Evolutionary conservation across 768 basidiomycete species (phyloP).

Genomic region (Sarcomyxa edulis): DNA sequence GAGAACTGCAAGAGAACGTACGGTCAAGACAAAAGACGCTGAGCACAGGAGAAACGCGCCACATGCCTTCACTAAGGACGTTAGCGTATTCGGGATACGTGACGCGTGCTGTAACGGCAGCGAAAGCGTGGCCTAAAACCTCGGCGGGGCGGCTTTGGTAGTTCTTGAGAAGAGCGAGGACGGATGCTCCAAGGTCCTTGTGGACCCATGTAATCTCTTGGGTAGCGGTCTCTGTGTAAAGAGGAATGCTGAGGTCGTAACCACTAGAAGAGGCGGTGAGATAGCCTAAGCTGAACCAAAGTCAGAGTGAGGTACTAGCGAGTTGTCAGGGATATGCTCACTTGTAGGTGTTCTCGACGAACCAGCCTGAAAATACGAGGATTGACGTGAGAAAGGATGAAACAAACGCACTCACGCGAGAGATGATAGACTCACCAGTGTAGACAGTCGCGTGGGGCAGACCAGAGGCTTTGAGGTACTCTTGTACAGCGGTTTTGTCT

Average conservation of each 20-base stretch:
- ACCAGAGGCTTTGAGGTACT: slow-evolving; percentile 9
- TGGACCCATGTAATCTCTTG: slow-evolving; percentile 12
- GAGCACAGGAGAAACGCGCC: slow-evolving; percentile 10
- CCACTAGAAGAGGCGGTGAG: slow-evolving; percentile 5
- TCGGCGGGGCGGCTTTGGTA: slow-evolving; percentile 5
- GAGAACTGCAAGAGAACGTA: slow-evolving; percentile 6
- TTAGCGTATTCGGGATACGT: slow-evolving; percentile 11
- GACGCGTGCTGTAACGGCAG: slow-evolving; percentile 9
- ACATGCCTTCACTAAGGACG: slow-evolving; percentile 11
- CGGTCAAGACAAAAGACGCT: not conserved
- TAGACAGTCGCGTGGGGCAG: slow-evolving; percentile 8
- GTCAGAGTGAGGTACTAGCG: no score
- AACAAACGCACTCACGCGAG: not conserved
- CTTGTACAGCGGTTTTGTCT: slow-evolving; percentile 12
- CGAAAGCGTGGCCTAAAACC: slow-evolving; percentile 8
- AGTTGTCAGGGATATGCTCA: no score
- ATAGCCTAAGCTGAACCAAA: no score
- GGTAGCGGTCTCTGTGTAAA: no score
- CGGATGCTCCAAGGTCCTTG: slow-evolving; percentile 8
- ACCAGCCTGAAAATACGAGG: no score
- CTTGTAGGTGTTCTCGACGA: slow-evolving; percentile 13
- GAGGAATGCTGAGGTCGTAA: no score
- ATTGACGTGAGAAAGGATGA: slow-evolving; percentile 5
- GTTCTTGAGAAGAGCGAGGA: slow-evolving; percentile 11
- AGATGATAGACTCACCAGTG: not conserved